phyloP scores from a whole-genome alignment of 2,329 filamentous ascomycete genomes.

The Paracoccidioides brasiliensis region DNA sequence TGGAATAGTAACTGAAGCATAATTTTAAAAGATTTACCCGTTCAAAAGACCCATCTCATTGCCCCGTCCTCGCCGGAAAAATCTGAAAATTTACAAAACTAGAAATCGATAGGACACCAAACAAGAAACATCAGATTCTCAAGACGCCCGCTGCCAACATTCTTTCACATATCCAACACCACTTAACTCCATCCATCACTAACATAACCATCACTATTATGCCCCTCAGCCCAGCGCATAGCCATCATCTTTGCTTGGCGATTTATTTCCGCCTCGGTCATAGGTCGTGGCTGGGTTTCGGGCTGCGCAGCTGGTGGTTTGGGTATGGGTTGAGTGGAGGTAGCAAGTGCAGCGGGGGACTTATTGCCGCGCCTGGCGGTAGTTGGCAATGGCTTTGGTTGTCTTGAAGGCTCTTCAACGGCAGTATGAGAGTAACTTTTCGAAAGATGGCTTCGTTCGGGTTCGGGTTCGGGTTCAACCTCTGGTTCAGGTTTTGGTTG shows the following conservation, averaged over 20 bases:
- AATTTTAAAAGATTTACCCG: too few species aligned
- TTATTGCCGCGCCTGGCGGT: background rate
- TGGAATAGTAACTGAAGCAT: too few species aligned
- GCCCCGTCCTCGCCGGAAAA: too few species aligned
- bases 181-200: slow-evolving; percentile 4
- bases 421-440: background rate
- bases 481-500: background rate
- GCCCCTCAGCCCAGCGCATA: slow-evolving; percentile 18
- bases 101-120: too few species aligned
- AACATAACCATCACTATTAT: slow-evolving; percentile 10
- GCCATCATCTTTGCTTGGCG: slow-evolving; percentile 22
- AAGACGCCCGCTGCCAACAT: background rate
- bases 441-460: background rate
- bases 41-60: too few species aligned
- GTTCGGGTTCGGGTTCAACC: background rate
- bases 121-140: too few species aligned
- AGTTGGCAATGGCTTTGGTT: background rate
- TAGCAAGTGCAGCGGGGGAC: background rate
- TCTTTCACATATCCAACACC: background rate
- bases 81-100: too few species aligned
- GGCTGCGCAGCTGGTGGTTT: background rate
- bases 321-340: background rate
- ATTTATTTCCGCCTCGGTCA: slow-evolving; percentile 19
- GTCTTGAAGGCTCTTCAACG: background rate
- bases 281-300: slow-evolving; percentile 4